A percentile compares a stretch with the other conserved stretches of the same genome.
phyloP scores from a whole-genome alignment of 148 eudicot species.

The Rhododendron williamsianum region DNA sequence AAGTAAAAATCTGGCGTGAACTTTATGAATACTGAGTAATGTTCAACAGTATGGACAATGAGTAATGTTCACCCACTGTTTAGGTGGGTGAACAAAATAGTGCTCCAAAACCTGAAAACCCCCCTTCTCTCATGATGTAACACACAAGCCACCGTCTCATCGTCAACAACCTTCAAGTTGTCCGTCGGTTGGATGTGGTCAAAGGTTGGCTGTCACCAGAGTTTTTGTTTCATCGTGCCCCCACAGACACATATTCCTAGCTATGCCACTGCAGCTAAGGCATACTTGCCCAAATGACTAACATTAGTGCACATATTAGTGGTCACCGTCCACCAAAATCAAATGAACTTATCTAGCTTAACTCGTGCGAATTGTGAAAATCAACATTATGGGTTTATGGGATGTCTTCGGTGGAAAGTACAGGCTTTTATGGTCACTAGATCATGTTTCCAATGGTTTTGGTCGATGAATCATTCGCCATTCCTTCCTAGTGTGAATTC shows the following conservation, averaged over 20 bases:
- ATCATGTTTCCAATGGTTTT: neutral
- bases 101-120: neutral
- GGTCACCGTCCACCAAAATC: neutral
- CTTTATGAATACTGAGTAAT: neutral
- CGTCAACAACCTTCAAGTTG: neutral
- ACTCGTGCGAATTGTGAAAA: neutral
- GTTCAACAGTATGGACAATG: no score
- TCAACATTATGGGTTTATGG: neutral
- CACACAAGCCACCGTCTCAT: neutral
- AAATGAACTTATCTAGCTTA: neutral
- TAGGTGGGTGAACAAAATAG: neutral
- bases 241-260: neutral
- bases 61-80: neutral
- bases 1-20: neutral
- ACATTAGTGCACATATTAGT: neutral
- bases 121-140: neutral
- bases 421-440: neutral
- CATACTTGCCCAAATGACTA: neutral
- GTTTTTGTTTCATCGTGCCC: neutral
- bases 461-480: neutral
- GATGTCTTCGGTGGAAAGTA: neutral
- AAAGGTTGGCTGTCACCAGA: neutral
- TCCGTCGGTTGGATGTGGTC: neutral
- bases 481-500: neutral
- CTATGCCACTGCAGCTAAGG: neutral